Evolutionary conservation across 257 asterid genomes (phyloP).

Genomic region (Fraxinus anomala): DNA sequence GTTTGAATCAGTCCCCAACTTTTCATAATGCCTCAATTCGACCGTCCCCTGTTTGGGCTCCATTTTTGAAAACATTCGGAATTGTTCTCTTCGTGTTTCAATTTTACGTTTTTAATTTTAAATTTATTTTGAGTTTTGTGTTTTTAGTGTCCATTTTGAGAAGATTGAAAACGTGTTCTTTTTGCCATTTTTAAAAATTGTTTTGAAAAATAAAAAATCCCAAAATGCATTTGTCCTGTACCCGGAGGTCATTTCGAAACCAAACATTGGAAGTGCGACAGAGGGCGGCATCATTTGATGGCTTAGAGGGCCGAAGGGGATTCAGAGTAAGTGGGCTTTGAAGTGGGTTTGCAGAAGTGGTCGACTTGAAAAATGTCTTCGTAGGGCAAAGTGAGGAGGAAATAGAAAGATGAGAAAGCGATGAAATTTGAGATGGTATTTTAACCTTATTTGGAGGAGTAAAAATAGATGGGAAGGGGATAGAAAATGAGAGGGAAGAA

Average conservation of each 20-base stretch:
- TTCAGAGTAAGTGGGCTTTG: constrained; percentile 54
- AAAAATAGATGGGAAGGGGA: constrained; percentile 48
- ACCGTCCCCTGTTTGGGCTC: too few species aligned
- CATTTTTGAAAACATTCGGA: too few species aligned
- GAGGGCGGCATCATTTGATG: constrained; percentile 62
- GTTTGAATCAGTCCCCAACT: too few species aligned
- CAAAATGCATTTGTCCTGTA: too few species aligned
- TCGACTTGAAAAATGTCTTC: constrained; percentile 49
- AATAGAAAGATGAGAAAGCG: constrained; percentile 57
- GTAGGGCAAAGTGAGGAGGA: constrained; percentile 50
- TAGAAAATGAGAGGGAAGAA: constrained; percentile 77
- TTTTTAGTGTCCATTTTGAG: too few species aligned
- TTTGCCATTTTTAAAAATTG: too few species aligned
- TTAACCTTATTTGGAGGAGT: constrained; percentile 52
- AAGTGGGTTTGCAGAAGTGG: constrained; percentile 65
- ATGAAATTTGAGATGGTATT: constrained; percentile 79
- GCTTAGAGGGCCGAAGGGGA: constrained; percentile 79
- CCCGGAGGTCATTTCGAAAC: constrained; percentile 98
- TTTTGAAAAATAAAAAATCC: too few species aligned
- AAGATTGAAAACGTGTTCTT: too few species aligned
- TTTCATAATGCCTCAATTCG: too few species aligned
- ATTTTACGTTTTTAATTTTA: too few species aligned
- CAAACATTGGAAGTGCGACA: constrained; percentile 81
- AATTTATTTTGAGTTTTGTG: too few species aligned
- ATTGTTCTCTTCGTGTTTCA: too few species aligned